A percentile compares a stretch with the other conserved stretches of the same genome.
phyloP scores from a whole-genome alignment of 2,329 filamentous ascomycete species.

The Hypomyces rosellus region DNA sequence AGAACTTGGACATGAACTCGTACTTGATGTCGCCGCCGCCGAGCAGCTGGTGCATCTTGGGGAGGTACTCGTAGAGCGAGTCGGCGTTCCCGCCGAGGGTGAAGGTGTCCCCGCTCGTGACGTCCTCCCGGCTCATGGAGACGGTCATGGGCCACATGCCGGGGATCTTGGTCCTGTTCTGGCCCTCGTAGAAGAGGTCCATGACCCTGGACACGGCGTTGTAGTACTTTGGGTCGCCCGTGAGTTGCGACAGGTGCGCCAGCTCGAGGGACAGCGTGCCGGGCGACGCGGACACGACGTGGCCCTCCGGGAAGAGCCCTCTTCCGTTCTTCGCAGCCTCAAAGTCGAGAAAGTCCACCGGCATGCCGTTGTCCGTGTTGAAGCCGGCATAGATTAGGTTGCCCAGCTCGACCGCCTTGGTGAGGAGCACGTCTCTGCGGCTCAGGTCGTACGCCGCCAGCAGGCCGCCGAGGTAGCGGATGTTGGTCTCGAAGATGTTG shows the following conservation, averaged over 20 bases:
- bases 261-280: slow-evolving; percentile 69
- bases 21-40: slow-evolving; percentile 51
- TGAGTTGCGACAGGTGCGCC: slow-evolving; percentile 66
- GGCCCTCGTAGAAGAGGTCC: slow-evolving; percentile 56
- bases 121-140: slow-evolving; percentile 48
- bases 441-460: slow-evolving; percentile 65
- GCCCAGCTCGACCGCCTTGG: slow-evolving; percentile 57
- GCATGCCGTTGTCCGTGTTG: slow-evolving; percentile 63
- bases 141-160: slow-evolving; percentile 67
- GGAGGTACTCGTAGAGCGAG: slow-evolving; percentile 72
- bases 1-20: slow-evolving; percentile 47
- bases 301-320: slow-evolving; percentile 26
- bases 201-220: slow-evolving; percentile 65
- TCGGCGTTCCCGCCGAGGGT: slow-evolving; percentile 36
- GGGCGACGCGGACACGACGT: slow-evolving; percentile 39
- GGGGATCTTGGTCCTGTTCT: slow-evolving; percentile 60
- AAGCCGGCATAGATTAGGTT: slow-evolving; percentile 61
- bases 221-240: slow-evolving; percentile 66
- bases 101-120: slow-evolving; percentile 22
- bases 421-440: slow-evolving; percentile 46
- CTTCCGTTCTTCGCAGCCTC: slow-evolving; percentile 29
- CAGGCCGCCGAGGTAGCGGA: slow-evolving; percentile 64
- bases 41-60: slow-evolving; percentile 74
- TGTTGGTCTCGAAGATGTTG: slow-evolving; percentile 66
- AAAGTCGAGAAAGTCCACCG: slow-evolving; percentile 44